These are phyloP conservation scores for Arachnomyces sp. DNA, from an alignment of 2,329 filamentous ascomycete species.

Conservation along the genomic window DNA sequence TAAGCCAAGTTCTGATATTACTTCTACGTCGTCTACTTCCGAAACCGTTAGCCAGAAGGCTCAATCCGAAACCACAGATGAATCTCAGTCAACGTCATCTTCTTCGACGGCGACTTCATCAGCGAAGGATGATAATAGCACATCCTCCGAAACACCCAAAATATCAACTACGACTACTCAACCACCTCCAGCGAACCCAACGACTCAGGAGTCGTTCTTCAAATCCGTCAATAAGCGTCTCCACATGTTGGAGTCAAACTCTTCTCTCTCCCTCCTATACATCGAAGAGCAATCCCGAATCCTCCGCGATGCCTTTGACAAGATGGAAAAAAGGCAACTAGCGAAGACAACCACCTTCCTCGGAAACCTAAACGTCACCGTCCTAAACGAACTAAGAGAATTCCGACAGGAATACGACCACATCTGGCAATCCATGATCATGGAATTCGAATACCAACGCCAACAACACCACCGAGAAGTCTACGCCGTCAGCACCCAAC, in stretches of 20 bases:
- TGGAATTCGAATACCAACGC: conserved; percentile 81
- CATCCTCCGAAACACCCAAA: not conserved
- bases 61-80: conserved; percentile 11
- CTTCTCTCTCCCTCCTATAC: conserved; percentile 86
- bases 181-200: conserved; percentile 56
- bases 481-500: conserved; percentile 67
- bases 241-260: conserved; percentile 83
- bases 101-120: not conserved
- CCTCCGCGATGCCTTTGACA: conserved; percentile 75
- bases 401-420: conserved; percentile 87
- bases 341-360: conserved; percentile 77
- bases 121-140: not conserved
- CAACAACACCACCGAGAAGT: conserved; percentile 79
- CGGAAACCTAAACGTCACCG: conserved; percentile 76
- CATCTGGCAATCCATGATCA: conserved; percentile 90
- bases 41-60: conserved; percentile 12
- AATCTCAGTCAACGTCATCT: conserved; percentile 4
- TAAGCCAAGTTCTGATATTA: conserved; percentile 8
- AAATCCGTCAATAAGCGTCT: conserved; percentile 92
- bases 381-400: conserved; percentile 69
- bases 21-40: conserved; percentile 13
- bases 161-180: conserved; percentile 36
- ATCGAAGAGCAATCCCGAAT: conserved; percentile 94
- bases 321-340: conserved; percentile 80
- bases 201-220: conserved; percentile 96